Percentiles rank a stretch among this genome's conserved stretches.
Evolutionary conservation across 2,329 filamentous ascomycete genomes (phyloP).

Genomic region (Lanzia echinophila): DNA sequence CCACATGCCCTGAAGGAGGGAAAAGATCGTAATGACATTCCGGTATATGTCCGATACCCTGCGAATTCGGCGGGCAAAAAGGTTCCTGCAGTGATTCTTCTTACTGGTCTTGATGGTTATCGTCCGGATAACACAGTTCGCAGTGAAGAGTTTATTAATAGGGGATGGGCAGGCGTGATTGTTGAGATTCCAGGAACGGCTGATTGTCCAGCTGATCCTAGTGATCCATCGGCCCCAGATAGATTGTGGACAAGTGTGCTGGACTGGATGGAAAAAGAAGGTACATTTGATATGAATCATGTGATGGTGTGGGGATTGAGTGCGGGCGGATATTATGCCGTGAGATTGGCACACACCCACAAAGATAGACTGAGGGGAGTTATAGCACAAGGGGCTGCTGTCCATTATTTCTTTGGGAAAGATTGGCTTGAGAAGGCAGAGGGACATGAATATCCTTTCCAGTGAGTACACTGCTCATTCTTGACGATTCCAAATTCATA

Average conservation of each 20-base stretch:
- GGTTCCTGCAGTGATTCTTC: constrained; percentile 46
- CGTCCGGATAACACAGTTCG: constrained; percentile 56
- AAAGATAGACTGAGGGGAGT: constrained; percentile 43
- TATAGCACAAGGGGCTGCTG: constrained; percentile 57
- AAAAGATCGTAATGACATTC: constrained; percentile 42
- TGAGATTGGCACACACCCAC: constrained; percentile 64
- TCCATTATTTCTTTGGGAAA: constrained; percentile 52
- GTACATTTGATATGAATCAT: constrained; percentile 48
- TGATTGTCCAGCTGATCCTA: constrained; percentile 57
- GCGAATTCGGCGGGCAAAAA: constrained; percentile 33
- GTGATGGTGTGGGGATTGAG: constrained; percentile 60
- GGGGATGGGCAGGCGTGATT: constrained; percentile 57
- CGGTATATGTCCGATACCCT: constrained; percentile 59
- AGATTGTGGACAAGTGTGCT: constrained; percentile 56
- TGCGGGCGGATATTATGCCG: constrained; percentile 61
- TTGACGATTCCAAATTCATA: neutral
- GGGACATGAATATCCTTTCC: constrained; percentile 60
- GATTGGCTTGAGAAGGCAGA: constrained; percentile 57
- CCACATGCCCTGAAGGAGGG: constrained; percentile 46
- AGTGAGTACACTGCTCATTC: constrained; percentile 34
- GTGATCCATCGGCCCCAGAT: constrained; percentile 53
- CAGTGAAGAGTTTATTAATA: constrained; percentile 52
- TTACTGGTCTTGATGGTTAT: constrained; percentile 58
- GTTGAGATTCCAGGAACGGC: constrained; percentile 62
- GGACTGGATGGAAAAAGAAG: constrained; percentile 48